Evolutionary conservation across 202 grass and related monocot genomes (phyloP), one percentile per base, ranked within the genome.

Genomic region (Digitaria exilis): DNA sequence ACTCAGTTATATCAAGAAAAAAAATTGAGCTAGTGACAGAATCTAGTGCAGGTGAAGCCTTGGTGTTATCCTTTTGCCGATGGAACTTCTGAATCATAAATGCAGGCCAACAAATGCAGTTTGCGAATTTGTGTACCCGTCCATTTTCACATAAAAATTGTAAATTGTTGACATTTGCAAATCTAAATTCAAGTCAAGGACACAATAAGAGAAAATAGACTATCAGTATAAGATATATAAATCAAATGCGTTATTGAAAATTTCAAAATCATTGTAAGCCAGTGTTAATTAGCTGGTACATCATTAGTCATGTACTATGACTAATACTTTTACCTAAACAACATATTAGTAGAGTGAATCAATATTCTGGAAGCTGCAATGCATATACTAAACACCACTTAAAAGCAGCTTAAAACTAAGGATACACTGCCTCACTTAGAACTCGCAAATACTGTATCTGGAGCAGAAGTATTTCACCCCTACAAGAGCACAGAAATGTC

Each of bases 121-220:
- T 98, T 49, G 90, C 96, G 75, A 98, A 98, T 85, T 98, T 98
- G 56, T 98, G 96, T 84, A 95, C 76, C 37, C 90, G 92, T 65
- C 96, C 92, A 89, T 88, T 98, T 92, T 98, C 96, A 85, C 87
- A 95, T 61, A 98, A 85, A 78, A 93, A 90, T 77, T 92, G 87
- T 62, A 98, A 82, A 74, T 92, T 98, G 69, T 89, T 98, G 59
- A 89, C 69, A 79, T 95, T 95, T 35, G 89, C 90, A 57, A 98
- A 98, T 86, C 96, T 98, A 86, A 93, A 88, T 55, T 79, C 44
- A 21, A 68, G 57, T 94, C 60, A 94, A 94, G 89, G 89, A 80
- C 19, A 25, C 77, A 81, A 74, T 32, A 71, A 45, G 65, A 32
- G 73, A 39, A 37, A 42, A 57, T 10, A 42, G 1, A 66, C 2